phyloP scores from a whole-genome alignment of 805 yeast genomes.

The Hanseniaspora taiwanica region DNA sequence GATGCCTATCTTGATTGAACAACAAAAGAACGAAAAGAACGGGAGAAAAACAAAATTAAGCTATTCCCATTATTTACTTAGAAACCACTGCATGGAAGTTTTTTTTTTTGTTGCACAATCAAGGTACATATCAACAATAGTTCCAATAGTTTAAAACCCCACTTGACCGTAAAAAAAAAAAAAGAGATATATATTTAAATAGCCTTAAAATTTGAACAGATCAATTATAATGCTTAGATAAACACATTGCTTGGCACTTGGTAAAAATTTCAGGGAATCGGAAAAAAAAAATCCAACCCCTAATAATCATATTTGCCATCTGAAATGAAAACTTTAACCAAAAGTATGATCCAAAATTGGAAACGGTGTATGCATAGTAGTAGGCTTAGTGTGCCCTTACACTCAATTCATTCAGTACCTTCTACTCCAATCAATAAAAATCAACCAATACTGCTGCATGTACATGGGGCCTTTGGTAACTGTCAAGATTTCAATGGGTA shows the following conservation, averaged over 20 bases:
- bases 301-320: too few species aligned
- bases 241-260: too few species aligned
- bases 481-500: constrained; percentile 7
- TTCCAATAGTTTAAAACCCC: background rate
- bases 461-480: constrained; percentile 37
- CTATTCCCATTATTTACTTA: background rate
- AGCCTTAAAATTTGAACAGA: too few species aligned
- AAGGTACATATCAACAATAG: background rate
- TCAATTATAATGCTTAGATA: too few species aligned
- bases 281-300: too few species aligned
- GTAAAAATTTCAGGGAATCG: too few species aligned
- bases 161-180: background rate
- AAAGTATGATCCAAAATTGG: background rate
- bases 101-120: too few species aligned
- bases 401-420: constrained; percentile 1
- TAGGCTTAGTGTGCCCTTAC: background rate
- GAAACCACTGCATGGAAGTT: too few species aligned
- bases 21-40: constrained; percentile 1
- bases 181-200: too few species aligned
- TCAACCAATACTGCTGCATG: constrained; percentile 28
- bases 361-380: background rate
- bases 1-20: background rate
- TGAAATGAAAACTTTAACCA: too few species aligned
- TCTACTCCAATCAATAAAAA: background rate
- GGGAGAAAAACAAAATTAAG: background rate